phyloP scores from a whole-genome alignment of 129 eudicot species.

The Flaveria ramosissima region DNA sequence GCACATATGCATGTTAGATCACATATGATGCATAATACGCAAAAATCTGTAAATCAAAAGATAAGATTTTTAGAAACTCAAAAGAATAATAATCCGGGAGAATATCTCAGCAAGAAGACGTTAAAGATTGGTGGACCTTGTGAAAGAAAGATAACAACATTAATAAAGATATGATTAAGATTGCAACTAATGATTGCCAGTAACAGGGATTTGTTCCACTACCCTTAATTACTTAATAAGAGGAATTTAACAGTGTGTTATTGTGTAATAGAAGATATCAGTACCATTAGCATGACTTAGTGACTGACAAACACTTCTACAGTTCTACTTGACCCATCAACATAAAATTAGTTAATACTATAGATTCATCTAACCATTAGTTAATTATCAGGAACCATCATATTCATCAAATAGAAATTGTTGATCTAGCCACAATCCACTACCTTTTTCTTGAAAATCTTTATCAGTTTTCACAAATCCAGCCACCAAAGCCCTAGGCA shows the following conservation, averaged over 20 bases:
- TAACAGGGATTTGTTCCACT: not conserved
- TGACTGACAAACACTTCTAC: too few relatives aligned
- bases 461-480: constrained; percentile 97
- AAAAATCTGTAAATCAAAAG: not conserved
- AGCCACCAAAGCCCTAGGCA: constrained; percentile 96
- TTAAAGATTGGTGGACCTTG: not conserved
- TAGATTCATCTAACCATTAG: not conserved
- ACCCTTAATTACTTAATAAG: not conserved
- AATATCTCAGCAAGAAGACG: not conserved
- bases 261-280: not conserved
- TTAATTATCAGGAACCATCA: constrained; percentile 13
- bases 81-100: not conserved
- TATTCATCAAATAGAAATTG: not conserved
- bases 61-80: not conserved
- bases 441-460: constrained; percentile 93
- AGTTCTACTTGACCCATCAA: not conserved
- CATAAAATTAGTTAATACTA: not conserved
- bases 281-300: not conserved
- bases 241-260: not conserved
- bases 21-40: constrained; percentile 12
- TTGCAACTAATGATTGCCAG: constrained; percentile 5
- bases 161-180: not conserved
- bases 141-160: not conserved
- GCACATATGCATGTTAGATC: constrained; percentile 6
- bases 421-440: not conserved